Conservation (phyloP, 305 asterid genomes). For the Fraxinus albicans region DNA sequence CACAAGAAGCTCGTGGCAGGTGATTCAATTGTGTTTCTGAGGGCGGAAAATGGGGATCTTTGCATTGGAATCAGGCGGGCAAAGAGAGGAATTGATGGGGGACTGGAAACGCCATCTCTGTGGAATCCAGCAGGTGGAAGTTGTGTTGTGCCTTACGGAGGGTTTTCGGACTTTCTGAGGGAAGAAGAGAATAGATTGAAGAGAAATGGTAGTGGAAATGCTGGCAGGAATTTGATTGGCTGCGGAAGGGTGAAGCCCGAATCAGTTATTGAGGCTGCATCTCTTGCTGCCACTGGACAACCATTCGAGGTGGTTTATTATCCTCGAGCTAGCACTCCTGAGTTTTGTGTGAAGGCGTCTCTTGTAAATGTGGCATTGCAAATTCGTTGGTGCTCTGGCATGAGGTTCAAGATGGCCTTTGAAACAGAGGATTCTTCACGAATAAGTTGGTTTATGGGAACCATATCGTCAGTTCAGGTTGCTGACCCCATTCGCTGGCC, state of each 20-base stretch:
- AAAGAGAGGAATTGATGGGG: slow-evolving; percentile 46
- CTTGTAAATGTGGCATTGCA: slow-evolving; percentile 43
- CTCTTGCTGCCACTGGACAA: slow-evolving; percentile 42
- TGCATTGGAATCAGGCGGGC: slow-evolving; percentile 55
- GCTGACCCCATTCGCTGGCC: slow-evolving; percentile 54
- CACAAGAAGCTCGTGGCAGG: slow-evolving; percentile 53
- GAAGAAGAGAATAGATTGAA: slow-evolving; percentile 35
- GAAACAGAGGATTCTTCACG: slow-evolving; percentile 58
- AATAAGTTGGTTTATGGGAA: slow-evolving; percentile 62
- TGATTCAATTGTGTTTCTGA: slow-evolving; percentile 52
- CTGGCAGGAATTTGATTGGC: slow-evolving; percentile 18
- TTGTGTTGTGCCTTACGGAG: slow-evolving; percentile 44
- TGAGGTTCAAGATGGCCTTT: slow-evolving; percentile 58
- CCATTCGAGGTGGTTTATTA: slow-evolving; percentile 50
- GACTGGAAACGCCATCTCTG: slow-evolving; percentile 36
- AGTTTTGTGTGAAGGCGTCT: slow-evolving; percentile 47
- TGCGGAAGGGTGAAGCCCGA: slow-evolving; percentile 41
- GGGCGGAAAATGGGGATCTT: slow-evolving; percentile 49
- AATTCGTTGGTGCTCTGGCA: slow-evolving; percentile 46
- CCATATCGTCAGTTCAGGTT: slow-evolving; percentile 45
- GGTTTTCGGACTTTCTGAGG: slow-evolving; percentile 42
- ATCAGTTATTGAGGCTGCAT: slow-evolving; percentile 45
- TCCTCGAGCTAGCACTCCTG: slow-evolving; percentile 54
- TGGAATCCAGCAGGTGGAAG: slow-evolving; percentile 44
- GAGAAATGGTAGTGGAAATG: slow-evolving; percentile 27